Evolutionary conservation across 805 yeast genomes (phyloP).

Genomic region (Lipomyces kockii): DNA sequence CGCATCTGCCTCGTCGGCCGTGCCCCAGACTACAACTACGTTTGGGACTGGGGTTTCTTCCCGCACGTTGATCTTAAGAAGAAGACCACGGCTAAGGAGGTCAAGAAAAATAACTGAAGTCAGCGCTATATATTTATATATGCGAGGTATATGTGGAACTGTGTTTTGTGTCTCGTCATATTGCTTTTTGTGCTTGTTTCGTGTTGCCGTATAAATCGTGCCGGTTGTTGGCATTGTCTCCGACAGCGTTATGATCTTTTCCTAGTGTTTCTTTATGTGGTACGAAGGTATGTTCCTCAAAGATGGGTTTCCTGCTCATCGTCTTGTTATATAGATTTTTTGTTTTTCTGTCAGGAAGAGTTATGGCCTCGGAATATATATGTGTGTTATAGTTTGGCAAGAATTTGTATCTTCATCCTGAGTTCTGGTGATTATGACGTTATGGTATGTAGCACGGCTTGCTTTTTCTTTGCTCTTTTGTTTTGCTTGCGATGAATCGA

Average conservation of each 20-base stretch:
- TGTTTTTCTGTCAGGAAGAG: neutral
- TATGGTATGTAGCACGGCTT: neutral
- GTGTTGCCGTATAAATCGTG: neutral
- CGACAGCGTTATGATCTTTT: neutral
- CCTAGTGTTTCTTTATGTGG: neutral
- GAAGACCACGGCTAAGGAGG: conserved; percentile 5
- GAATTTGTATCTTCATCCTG: neutral
- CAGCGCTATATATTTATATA: neutral
- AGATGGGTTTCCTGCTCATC: neutral
- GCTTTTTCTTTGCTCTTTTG: too few species aligned
- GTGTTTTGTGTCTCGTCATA: neutral
- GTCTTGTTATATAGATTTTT: neutral
- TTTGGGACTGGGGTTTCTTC: conserved; percentile 62
- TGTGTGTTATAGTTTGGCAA: neutral
- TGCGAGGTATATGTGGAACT: neutral
- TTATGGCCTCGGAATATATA: neutral
- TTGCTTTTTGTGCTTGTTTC: neutral
- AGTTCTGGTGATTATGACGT: neutral
- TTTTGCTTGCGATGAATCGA: too few species aligned
- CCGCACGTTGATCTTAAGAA: conserved; percentile 49
- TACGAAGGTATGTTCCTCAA: neutral
- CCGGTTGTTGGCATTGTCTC: neutral
- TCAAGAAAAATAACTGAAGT: conserved; percentile 18
- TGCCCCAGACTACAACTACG: conserved; percentile 60
- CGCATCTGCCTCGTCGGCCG: conserved; percentile 66